Conservation (phyloP, 805 yeast genomes). For the Barnettozyma sp. region DNA sequence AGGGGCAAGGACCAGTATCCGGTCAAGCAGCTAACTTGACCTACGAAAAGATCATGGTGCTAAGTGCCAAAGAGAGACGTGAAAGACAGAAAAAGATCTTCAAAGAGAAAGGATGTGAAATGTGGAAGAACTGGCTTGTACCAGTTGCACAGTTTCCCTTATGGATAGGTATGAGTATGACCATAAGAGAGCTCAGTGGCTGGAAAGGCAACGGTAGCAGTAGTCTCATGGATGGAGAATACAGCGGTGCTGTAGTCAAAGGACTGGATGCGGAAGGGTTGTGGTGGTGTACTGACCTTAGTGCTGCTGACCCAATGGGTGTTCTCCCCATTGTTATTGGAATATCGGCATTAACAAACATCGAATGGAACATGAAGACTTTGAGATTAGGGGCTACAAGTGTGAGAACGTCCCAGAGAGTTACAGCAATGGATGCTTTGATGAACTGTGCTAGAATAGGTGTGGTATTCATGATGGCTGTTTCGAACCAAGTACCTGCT, state of each 20-base stretch:
- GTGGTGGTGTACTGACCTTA: constrained; percentile 55
- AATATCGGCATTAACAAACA: constrained; percentile 60
- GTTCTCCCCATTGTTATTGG: constrained; percentile 70
- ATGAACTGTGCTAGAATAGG: constrained; percentile 69
- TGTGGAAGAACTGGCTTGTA: constrained; percentile 71
- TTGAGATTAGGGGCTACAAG: constrained; percentile 36
- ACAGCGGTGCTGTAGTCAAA: constrained; percentile 41
- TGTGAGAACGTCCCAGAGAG: constrained; percentile 38
- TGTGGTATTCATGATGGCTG: constrained; percentile 72
- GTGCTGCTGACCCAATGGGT: constrained; percentile 53
- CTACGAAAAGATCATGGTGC: constrained; percentile 69
- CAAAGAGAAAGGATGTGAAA: constrained; percentile 57
- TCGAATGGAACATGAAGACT: constrained; percentile 76
- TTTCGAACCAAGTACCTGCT: constrained; percentile 80
- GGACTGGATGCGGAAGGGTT: constrained; percentile 47
- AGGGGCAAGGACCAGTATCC: constrained; percentile 10
- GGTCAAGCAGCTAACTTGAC: constrained; percentile 37
- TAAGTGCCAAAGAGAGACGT: constrained; percentile 72
- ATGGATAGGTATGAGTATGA: constrained; percentile 74
- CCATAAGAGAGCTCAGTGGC: constrained; percentile 72
- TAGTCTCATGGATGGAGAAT: constrained; percentile 34
- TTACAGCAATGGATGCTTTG: constrained; percentile 56
- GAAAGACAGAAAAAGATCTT: constrained; percentile 69
- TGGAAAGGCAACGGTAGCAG: constrained; percentile 32
- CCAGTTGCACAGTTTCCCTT: constrained; percentile 83